Percentiles rank a stretch among this genome's conserved stretches.
Evolutionary conservation across 1,284 basidiomycete genomes (phyloP).

Genomic region (Stygiomarasmius scandens): DNA sequence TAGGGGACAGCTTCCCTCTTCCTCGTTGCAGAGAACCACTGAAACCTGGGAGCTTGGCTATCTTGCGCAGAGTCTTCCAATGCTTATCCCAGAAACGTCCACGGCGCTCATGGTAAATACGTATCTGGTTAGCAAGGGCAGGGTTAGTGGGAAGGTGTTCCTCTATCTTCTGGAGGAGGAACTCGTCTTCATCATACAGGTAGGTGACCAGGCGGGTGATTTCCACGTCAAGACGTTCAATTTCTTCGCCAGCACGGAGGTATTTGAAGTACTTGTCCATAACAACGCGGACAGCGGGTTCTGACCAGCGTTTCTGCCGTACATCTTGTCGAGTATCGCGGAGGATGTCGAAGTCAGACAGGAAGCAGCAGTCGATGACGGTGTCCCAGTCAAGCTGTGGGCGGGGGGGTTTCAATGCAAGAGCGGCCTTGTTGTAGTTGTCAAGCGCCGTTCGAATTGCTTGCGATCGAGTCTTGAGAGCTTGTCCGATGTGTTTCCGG

Average conservation of each 20-base stretch:
- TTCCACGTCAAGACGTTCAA: neutral
- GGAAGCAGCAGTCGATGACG: slow-evolving; percentile 2
- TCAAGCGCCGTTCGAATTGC: slow-evolving; percentile 18
- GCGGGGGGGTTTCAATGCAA: neutral
- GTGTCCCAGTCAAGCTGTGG: neutral
- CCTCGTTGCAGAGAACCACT: no score
- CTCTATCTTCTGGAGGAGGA: neutral
- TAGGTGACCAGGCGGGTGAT: slow-evolving; percentile 21
- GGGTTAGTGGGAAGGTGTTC: neutral
- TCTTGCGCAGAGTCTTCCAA: no score
- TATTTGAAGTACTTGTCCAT: slow-evolving; percentile 5
- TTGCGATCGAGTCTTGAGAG: no score
- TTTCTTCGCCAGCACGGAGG: neutral
- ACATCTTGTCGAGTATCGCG: slow-evolving; percentile 2
- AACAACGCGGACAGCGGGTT: neutral
- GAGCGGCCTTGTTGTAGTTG: slow-evolving; percentile 23
- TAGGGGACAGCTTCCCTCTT: no score
- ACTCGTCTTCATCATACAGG: slow-evolving; percentile 20
- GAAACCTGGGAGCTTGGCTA: no score
- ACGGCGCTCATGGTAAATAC: neutral
- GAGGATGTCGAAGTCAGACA: slow-evolving; percentile 6
- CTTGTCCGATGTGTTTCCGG: no score
- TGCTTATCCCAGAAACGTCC: neutral
- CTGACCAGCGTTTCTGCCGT: neutral
- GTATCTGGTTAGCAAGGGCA: neutral